phyloP scores from a whole-genome alignment of 306 rosid species.

The Aeschynomene evenia region DNA sequence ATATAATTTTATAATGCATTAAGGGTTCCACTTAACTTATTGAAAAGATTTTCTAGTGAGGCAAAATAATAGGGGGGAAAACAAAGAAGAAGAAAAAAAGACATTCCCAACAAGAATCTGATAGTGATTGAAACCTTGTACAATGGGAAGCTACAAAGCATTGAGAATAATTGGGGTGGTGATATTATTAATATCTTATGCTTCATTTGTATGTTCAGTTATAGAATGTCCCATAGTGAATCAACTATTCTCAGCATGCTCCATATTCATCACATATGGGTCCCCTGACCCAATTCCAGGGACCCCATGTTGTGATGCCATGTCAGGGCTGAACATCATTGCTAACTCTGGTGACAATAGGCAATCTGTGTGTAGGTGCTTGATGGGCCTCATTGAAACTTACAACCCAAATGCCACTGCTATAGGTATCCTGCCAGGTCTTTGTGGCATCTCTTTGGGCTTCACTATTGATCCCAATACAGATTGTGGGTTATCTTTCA shows the following conservation, averaged over 20 bases:
- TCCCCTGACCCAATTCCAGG: slow-evolving; percentile 55
- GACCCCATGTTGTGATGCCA: slow-evolving; percentile 55
- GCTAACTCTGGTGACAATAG: slow-evolving; percentile 28
- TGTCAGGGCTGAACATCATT: slow-evolving; percentile 37
- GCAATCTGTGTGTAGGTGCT: slow-evolving; percentile 45
- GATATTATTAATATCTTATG: slow-evolving; percentile 3
- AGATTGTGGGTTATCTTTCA: slow-evolving; percentile 35
- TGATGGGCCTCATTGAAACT: slow-evolving; percentile 45
- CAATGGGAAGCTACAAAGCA: slow-evolving; percentile 34
- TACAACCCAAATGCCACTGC: slow-evolving; percentile 45
- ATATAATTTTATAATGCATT: not conserved
- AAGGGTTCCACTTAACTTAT: not conserved
- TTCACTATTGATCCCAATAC: slow-evolving; percentile 48
- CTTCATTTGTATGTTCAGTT: slow-evolving; percentile 13
- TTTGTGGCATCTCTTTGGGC: slow-evolving; percentile 63
- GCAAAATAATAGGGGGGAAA: not conserved
- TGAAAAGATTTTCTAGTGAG: not conserved
- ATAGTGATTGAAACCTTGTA: not conserved
- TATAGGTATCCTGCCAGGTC: slow-evolving; percentile 50
- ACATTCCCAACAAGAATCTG: not conserved
- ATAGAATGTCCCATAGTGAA: slow-evolving; percentile 50
- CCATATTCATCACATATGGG: slow-evolving; percentile 45
- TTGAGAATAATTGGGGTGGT: slow-evolving; percentile 24
- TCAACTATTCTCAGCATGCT: slow-evolving; percentile 46
- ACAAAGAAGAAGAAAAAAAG: not conserved